Evolutionary conservation across 345 rosid species (phyloP).

Genomic region (Acer yangbiense): DNA sequence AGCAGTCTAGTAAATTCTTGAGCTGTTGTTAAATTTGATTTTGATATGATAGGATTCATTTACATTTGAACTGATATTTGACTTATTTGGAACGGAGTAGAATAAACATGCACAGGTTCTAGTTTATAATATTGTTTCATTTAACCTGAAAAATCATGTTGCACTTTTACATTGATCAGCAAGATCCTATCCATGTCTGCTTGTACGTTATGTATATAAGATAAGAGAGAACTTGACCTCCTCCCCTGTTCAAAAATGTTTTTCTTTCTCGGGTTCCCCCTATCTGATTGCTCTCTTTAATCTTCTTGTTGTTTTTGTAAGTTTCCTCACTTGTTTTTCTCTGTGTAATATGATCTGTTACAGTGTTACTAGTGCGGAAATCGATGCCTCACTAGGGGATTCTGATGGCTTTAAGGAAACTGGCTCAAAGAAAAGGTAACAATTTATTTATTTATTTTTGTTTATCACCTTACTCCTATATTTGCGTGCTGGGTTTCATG

Average conservation of each 20-base stretch:
- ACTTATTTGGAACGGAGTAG: not conserved
- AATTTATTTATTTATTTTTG: not conserved
- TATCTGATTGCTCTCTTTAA: not conserved
- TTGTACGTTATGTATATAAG: not conserved
- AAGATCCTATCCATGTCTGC: not conserved
- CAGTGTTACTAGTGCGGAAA: slow-evolving; percentile 44
- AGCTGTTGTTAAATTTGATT: not conserved
- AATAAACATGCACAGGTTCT: not conserved
- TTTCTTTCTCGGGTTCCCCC: too few species aligned
- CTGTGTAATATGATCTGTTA: slow-evolving; percentile 20
- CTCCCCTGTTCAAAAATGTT: too few species aligned
- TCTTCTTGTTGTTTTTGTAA: slow-evolving; percentile 4
- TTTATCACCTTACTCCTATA: not conserved
- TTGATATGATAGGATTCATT: not conserved
- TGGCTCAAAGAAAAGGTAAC: slow-evolving; percentile 81
- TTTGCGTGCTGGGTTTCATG: not conserved
- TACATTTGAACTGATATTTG: not conserved
- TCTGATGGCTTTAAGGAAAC: slow-evolving; percentile 69
- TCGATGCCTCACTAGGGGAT: slow-evolving; percentile 72
- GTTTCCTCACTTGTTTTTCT: slow-evolving; percentile 12
- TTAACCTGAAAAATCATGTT: not conserved
- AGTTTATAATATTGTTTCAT: not conserved
- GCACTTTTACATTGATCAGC: not conserved
- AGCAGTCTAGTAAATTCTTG: not conserved
- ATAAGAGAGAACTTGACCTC: too few species aligned